Conservation (phyloP, 192 early-diverging fungal species). For the Phycomyces blakesleeanus region DNA sequence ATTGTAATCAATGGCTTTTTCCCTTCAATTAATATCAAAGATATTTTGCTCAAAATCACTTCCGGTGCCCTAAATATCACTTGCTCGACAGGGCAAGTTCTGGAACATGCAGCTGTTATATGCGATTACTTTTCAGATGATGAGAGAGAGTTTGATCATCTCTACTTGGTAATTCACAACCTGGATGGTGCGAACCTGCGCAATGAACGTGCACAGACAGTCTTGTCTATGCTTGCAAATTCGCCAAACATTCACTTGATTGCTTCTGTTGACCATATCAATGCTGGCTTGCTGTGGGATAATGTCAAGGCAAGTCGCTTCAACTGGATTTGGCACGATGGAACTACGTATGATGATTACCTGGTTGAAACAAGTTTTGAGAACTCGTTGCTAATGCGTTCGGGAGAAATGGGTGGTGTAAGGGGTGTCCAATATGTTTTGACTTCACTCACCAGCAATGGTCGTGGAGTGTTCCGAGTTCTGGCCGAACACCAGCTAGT, state of each 20-base stretch:
- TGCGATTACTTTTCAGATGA: constrained; percentile 56
- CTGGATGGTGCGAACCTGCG: constrained; percentile 82
- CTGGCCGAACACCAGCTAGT: constrained; percentile 80
- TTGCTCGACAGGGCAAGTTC: constrained; percentile 46
- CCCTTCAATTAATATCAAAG: constrained; percentile 68
- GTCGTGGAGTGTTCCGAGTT: constrained; percentile 80
- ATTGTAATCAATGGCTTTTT: constrained; percentile 86
- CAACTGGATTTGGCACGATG: constrained; percentile 90
- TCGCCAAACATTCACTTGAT: constrained; percentile 68
- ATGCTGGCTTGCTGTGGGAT: constrained; percentile 89
- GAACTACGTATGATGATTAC: constrained; percentile 83
- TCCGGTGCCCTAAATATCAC: constrained; percentile 31
- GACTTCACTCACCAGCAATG: constrained; percentile 77
- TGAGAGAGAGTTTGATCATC: constrained; percentile 36
- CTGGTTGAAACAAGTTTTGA: constrained; percentile 81
- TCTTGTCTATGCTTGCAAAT: constrained; percentile 65
- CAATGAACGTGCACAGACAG: constrained; percentile 59
- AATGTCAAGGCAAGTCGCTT: constrained; percentile 59
- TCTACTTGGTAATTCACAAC: constrained; percentile 85
- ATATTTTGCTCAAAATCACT: constrained; percentile 64
- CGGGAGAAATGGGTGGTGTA: constrained; percentile 52
- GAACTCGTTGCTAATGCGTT: constrained; percentile 59
- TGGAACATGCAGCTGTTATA: constrained; percentile 68
- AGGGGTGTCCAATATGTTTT: constrained; percentile 78
- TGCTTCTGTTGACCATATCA: constrained; percentile 89